Conservation (phyloP, 345 rosid species). For the Alliaria petiolata region DNA sequence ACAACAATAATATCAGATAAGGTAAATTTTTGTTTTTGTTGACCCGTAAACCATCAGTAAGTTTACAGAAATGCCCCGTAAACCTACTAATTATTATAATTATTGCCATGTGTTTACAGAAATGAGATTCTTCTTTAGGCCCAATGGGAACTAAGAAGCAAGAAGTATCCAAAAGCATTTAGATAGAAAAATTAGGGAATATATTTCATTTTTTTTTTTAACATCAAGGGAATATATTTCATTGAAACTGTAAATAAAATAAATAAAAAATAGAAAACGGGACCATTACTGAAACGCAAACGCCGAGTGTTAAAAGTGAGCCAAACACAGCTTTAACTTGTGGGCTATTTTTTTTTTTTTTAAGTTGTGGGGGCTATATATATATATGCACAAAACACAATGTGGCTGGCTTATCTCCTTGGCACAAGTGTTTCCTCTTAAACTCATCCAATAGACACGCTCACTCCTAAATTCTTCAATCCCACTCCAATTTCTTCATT, state of each 20-base stretch:
- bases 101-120: no score
- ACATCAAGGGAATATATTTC: not conserved
- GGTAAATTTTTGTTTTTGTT: not conserved
- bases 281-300: not conserved
- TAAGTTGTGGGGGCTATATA: no score
- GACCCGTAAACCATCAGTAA: no score
- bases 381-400: conserved; percentile 9
- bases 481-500: not conserved
- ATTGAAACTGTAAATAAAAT: not conserved
- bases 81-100: no score
- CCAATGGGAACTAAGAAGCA: not conserved
- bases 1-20: no score
- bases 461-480: conserved; percentile 12
- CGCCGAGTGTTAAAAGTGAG: conserved; percentile 1
- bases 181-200: not conserved
- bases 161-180: not conserved
- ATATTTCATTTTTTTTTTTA: no score
- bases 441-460: conserved; percentile 19
- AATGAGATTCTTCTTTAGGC: not conserved
- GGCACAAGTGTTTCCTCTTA: not conserved
- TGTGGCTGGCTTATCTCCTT: conserved; percentile 27
- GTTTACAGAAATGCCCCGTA: no score
- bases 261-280: not conserved
- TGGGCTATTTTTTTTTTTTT: no score
- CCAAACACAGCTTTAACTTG: conserved; percentile 10